A percentile compares a stretch with the other conserved stretches of the same genome.
Conservation (phyloP, 768 basidiomycete genomes). For the Strobilomyces dryophilus region DNA sequence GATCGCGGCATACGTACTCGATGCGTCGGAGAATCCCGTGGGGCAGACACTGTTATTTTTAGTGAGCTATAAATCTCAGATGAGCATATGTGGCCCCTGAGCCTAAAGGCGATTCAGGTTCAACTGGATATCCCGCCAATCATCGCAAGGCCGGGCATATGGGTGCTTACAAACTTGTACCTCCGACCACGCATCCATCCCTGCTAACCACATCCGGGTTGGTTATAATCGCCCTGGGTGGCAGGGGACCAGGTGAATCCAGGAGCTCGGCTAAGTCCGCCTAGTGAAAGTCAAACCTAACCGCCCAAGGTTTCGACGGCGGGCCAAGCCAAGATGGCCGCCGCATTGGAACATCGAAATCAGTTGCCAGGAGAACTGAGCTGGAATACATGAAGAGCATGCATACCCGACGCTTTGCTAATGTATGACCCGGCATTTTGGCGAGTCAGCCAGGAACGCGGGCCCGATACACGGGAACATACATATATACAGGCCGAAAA, state of each 20-base stretch:
- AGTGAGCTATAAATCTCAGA: slow-evolving; percentile 30
- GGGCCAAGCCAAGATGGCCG: not conserved
- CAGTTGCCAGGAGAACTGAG: slow-evolving; percentile 9
- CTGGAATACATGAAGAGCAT: not conserved
- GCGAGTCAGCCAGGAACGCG: not conserved
- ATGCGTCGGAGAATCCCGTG: slow-evolving; percentile 24
- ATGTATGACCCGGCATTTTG: not conserved
- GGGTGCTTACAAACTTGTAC: not conserved
- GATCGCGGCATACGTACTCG: slow-evolving; percentile 17
- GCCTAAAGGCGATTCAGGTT: slow-evolving; percentile 7
- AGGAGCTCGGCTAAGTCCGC: slow-evolving; percentile 1
- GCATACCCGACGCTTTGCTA: slow-evolving; percentile 5
- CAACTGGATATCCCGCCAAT: slow-evolving; percentile 6
- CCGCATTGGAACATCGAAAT: not conserved
- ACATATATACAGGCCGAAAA: not conserved
- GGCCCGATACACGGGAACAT: not conserved
- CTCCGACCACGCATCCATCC: not conserved
- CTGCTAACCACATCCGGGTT: not conserved
- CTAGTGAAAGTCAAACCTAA: slow-evolving; percentile 5
- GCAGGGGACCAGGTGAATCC: not conserved
- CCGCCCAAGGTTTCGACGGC: slow-evolving; percentile 13
- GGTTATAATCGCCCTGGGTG: not conserved
- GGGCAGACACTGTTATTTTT: slow-evolving; percentile 10
- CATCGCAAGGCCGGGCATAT: not conserved
- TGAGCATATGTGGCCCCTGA: slow-evolving; percentile 22